Evolutionary conservation across 257 asterid species (phyloP).

Genomic region (Solanum neorickii): DNA sequence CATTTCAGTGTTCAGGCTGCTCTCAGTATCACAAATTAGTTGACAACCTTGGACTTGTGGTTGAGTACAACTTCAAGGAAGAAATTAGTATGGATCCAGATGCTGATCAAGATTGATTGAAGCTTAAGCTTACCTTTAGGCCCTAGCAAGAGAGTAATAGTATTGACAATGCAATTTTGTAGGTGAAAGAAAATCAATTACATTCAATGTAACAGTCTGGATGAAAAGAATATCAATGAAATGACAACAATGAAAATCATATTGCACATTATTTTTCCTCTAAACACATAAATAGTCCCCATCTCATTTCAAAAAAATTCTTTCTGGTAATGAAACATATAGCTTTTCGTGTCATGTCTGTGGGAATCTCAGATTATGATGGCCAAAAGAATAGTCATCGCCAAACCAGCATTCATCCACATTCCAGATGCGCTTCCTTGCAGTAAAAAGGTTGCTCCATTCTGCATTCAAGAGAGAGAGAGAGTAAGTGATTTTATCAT

Average conservation of each 20-base stretch:
- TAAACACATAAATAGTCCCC: constrained; percentile 29
- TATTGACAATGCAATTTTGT: neutral
- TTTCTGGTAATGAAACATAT: constrained; percentile 6
- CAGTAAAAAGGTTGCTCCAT: constrained; percentile 37
- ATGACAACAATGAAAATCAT: neutral
- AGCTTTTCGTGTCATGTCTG: constrained; percentile 2
- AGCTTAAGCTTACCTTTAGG: neutral
- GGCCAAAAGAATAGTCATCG: constrained; percentile 35
- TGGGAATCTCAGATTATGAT: constrained; percentile 28
- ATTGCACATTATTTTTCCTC: constrained; percentile 17
- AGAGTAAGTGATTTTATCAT: constrained; percentile 4
- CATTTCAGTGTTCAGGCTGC: constrained; percentile 81
- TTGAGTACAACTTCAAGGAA: constrained; percentile 65
- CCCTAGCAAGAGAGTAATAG: neutral
- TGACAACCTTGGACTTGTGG: constrained; percentile 86
- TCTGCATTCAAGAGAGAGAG: constrained; percentile 34
- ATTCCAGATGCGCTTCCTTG: constrained; percentile 41
- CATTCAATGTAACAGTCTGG: neutral
- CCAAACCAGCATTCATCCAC: constrained; percentile 36
- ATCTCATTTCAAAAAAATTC: constrained; percentile 13
- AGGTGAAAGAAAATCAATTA: neutral
- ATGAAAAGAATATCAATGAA: constrained; percentile 17
- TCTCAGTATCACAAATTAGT: constrained; percentile 77
- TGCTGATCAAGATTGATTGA: constrained; percentile 27
- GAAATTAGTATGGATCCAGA: constrained; percentile 35